phyloP scores from a whole-genome alignment of 768 basidiomycete species.

The Rhodotorula toruloides region DNA sequence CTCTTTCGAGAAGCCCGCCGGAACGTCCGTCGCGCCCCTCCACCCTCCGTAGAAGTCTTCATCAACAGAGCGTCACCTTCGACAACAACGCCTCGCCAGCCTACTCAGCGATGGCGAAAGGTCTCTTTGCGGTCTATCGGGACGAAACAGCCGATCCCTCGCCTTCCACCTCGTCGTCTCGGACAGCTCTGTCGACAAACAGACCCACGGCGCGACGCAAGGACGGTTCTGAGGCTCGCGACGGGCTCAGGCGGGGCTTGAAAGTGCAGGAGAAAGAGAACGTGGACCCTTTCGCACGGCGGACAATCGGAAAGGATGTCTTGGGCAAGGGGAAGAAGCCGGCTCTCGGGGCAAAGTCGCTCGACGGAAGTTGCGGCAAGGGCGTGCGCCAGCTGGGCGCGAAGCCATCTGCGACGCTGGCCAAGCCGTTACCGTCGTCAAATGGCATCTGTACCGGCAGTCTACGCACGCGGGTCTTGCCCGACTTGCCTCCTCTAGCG shows the following conservation, averaged over 20 bases:
- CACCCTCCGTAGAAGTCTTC: neutral
- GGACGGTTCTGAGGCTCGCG: conserved; percentile 1
- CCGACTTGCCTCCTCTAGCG: conserved; percentile 6
- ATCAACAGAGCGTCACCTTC: neutral
- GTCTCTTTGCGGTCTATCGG: conserved; percentile 32
- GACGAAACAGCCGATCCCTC: neutral
- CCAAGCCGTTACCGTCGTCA: neutral
- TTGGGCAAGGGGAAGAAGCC: conserved; percentile 4
- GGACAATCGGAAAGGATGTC: neutral
- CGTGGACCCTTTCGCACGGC: conserved; percentile 12
- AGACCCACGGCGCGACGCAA: conserved; percentile 6
- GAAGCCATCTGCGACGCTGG: too few relatives aligned
- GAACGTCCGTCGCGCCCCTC: neutral
- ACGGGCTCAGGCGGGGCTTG: neutral
- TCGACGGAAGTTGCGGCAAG: neutral
- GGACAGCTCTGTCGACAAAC: neutral
- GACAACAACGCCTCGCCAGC: neutral
- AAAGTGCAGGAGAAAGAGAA: conserved; percentile 27
- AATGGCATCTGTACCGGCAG: conserved; percentile 32
- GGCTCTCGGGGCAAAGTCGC: neutral
- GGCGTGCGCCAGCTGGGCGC: neutral
- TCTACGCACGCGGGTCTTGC: conserved; percentile 22
- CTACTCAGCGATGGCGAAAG: conserved; percentile 12
- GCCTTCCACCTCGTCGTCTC: neutral
- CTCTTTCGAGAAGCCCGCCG: neutral